Evolutionary conservation across 2,329 filamentous ascomycete genomes (phyloP), one percentile per base, ranked within the genome.

Genomic region (Cladosporium oxysporum): DNA sequence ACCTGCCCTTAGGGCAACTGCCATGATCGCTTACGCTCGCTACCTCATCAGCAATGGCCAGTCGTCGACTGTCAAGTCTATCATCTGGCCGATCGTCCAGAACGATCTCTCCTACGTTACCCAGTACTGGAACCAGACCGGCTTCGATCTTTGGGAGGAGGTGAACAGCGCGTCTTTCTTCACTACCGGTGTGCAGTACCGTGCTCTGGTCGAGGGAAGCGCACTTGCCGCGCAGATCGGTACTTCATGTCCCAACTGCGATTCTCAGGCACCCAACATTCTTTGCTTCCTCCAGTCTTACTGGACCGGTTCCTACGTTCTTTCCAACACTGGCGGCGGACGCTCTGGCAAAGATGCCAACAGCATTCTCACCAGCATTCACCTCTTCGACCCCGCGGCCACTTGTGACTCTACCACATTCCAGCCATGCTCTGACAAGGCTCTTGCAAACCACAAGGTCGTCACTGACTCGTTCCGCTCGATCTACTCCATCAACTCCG

Each of bases 81-180:
- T 85, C 53, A 80, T 91, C 52, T 93, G 90, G 90, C 91, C 91
- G 2, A 81, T 94, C 62, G 85, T 93, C 57, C 82, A 83, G 58
- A 94, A 93, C 70, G 92, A 95, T 72, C 83, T 96, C 37, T 84
- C 83, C 53, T 95, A 94, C 69, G 87, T 92, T 7, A 84, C 87
- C 1, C 86, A 91, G 73, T 91, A 91, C 79, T 85, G 83, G 80
- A 86, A 84, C 67, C 78, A 83, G 62, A 83, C 83, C 4, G 83
- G 83, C 5, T 95, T 88, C 72, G 92, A 96, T 76, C 83, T 96
- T 3, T 95, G 92, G 92, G 92, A 95, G 76, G 92, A 95, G 76
- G 86, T 93, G 16, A 81, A 83, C 28, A 90, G 91, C 49, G 88
- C 86, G 26, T 93, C 90, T 0, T 95, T 93, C 81, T 96, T 94